A percentile compares a stretch with the other conserved stretches of the same genome.
These are phyloP conservation scores for Candida sanyiensis DNA, from an alignment of 805 yeast species.

Conservation along the genomic window DNA sequence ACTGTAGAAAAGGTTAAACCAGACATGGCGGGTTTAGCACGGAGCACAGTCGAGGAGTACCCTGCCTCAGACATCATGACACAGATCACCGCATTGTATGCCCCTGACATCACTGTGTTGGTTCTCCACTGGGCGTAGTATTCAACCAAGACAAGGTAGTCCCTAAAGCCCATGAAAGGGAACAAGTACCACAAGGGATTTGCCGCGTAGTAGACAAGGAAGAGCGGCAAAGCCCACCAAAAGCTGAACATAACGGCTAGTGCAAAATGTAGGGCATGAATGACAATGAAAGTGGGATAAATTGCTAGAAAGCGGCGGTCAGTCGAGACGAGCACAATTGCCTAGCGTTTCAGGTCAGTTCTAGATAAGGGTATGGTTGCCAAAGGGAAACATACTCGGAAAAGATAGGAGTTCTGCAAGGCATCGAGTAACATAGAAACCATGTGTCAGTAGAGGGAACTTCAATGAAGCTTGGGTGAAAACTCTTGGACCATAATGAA, in stretches of 20 bases:
- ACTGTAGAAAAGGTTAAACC: slow-evolving; percentile 7
- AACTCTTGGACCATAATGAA: too few relatives aligned
- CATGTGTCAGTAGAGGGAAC: neutral
- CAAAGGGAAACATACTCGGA: slow-evolving; percentile 4
- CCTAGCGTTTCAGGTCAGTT: slow-evolving; percentile 1
- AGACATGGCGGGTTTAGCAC: slow-evolving; percentile 6
- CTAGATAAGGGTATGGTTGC: neutral
- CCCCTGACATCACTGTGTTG: slow-evolving; percentile 2
- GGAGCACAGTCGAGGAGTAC: slow-evolving; percentile 6
- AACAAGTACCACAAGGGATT: slow-evolving; percentile 9
- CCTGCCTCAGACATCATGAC: slow-evolving; percentile 10
- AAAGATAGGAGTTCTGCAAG: slow-evolving; percentile 3
- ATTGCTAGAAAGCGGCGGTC: slow-evolving; percentile 8
- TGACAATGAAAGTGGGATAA: slow-evolving; percentile 3
- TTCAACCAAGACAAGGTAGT: slow-evolving; percentile 5
- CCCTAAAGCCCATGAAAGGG: slow-evolving; percentile 8
- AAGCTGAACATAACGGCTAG: slow-evolving; percentile 2
- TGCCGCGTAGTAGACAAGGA: neutral
- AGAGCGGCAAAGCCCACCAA: slow-evolving; percentile 10
- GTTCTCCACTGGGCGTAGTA: slow-evolving; percentile 9
- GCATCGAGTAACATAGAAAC: neutral
- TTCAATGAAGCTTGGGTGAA: neutral
- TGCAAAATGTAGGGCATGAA: slow-evolving; percentile 6
- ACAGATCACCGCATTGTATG: slow-evolving; percentile 1
- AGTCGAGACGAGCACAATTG: slow-evolving; percentile 2